These are phyloP conservation scores for Aureobasidium sp. DNA, from an alignment of 2,329 filamentous ascomycete species.

Conservation along the genomic window DNA sequence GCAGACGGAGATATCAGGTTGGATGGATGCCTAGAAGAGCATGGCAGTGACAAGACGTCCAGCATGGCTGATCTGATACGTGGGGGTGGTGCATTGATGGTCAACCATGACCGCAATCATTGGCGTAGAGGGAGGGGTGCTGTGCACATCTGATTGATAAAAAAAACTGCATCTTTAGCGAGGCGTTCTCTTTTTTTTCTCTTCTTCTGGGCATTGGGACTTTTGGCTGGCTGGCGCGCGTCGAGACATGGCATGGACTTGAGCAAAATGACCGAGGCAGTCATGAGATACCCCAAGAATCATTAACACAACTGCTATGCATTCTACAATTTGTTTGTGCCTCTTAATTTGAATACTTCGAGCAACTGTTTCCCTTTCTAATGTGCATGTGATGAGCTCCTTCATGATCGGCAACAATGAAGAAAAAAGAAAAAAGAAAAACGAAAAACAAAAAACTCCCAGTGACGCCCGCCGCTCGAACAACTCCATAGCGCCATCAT, in stretches of 20 bases:
- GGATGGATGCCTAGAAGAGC: constrained; percentile 14
- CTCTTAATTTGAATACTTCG: too few species aligned
- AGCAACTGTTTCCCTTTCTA: not conserved
- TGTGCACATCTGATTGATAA: not conserved
- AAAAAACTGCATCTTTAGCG: constrained; percentile 24
- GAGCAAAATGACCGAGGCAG: not conserved
- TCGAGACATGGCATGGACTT: not conserved
- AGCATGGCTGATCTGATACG: constrained; percentile 24
- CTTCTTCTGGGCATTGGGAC: not conserved
- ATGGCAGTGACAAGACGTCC: constrained; percentile 21
- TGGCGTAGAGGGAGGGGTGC: constrained; percentile 41
- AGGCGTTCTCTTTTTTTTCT: constrained; percentile 28
- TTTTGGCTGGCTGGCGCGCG: not conserved
- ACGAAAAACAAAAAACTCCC: not conserved
- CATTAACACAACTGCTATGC: not conserved
- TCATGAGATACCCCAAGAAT: not conserved
- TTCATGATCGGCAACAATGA: not conserved
- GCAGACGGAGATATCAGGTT: constrained; percentile 25
- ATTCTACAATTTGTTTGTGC: not conserved
- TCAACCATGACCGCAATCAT: constrained; percentile 53
- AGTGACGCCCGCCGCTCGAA: not conserved
- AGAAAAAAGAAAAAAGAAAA: not conserved
- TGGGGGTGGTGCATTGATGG: constrained; percentile 35
- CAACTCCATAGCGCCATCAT: not conserved
- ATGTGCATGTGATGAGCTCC: not conserved